phyloP scores from a whole-genome alignment of 148 eudicot genomes.

The Vaccinium myrtillus region DNA sequence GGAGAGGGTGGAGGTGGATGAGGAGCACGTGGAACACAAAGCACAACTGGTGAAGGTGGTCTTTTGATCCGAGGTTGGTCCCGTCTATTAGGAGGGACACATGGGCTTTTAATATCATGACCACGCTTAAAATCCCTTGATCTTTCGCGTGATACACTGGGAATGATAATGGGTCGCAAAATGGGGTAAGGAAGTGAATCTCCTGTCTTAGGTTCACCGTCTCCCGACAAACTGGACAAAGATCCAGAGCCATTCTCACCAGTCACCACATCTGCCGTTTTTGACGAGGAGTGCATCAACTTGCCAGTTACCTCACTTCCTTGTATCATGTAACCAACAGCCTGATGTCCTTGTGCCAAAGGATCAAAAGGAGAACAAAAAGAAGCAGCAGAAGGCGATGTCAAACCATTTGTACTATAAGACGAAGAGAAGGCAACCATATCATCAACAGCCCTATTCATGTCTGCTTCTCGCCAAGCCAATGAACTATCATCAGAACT shows the following conservation, averaged over 20 bases:
- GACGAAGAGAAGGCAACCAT: constrained; percentile 97
- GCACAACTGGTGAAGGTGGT: constrained; percentile 99
- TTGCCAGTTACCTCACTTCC: constrained; percentile 69
- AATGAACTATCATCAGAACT: constrained; percentile 98
- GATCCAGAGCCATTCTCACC: constrained; percentile 70
- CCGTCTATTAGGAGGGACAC: constrained; percentile 86
- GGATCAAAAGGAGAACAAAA: constrained; percentile 94
- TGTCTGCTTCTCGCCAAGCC: constrained; percentile 97
- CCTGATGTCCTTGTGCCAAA: constrained; percentile 61
- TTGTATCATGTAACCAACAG: constrained; percentile 80
- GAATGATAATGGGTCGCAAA: constrained; percentile 86
- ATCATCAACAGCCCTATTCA: constrained; percentile 93
- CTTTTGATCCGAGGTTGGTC: constrained; percentile 91
- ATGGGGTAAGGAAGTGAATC: constrained; percentile 89
- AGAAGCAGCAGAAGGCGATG: constrained; percentile 90
- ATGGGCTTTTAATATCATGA: constrained; percentile 83
- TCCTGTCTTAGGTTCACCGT: constrained; percentile 67
- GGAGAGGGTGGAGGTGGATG: constrained; percentile 95
- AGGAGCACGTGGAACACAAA: constrained; percentile 95
- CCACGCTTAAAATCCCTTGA: constrained; percentile 86
- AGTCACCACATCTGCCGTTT: constrained; percentile 53
- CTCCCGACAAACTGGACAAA: constrained; percentile 49
- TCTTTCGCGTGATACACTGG: constrained; percentile 74
- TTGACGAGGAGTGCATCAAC: constrained; percentile 59
- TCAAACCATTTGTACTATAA: constrained; percentile 84